A percentile compares a stretch with the other conserved stretches of the same genome.
These are phyloP conservation scores for Cytospora paraplurivora DNA, from an alignment of 2,329 filamentous ascomycete species.

Conservation along the genomic window DNA sequence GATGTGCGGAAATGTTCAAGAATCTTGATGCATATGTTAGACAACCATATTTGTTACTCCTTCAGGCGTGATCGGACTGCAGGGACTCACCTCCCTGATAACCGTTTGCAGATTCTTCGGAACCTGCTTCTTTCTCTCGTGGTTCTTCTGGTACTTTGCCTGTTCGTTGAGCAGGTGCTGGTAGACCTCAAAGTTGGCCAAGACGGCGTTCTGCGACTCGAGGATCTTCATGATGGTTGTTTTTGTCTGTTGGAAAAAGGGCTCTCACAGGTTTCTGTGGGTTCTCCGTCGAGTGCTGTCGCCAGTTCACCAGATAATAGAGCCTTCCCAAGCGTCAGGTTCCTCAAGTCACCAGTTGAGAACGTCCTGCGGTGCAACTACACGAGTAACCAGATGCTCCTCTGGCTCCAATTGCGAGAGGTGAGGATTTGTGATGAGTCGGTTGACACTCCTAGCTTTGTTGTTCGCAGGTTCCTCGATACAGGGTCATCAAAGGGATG, in stretches of 20 bases:
- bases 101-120: slow-evolving; percentile 63
- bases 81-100: slow-evolving; percentile 61
- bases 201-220: slow-evolving; percentile 67
- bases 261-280: background rate
- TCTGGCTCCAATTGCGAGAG: slow-evolving; percentile 8
- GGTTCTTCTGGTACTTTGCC: slow-evolving; percentile 52
- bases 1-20: slow-evolving; percentile 59
- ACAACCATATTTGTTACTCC: slow-evolving; percentile 5
- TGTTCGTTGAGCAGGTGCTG: slow-evolving; percentile 62
- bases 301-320: slow-evolving; percentile 1
- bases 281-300: background rate
- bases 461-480: background rate
- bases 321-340: background rate
- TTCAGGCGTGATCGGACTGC: background rate
- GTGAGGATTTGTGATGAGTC: background rate
- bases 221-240: slow-evolving; percentile 64
- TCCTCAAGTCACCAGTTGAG: background rate
- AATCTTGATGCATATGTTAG: slow-evolving; percentile 47
- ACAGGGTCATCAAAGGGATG: background rate
- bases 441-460: background rate
- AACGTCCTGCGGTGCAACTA: slow-evolving; percentile 3
- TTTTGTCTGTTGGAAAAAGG: background rate
- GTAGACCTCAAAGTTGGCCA: slow-evolving; percentile 75
- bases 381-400: slow-evolving; percentile 1
- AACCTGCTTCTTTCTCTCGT: slow-evolving; percentile 38